Evolutionary conservation across 805 yeast species (phyloP), one percentile per base, ranked within the genome.

Genomic region (Candida tibetensis): DNA sequence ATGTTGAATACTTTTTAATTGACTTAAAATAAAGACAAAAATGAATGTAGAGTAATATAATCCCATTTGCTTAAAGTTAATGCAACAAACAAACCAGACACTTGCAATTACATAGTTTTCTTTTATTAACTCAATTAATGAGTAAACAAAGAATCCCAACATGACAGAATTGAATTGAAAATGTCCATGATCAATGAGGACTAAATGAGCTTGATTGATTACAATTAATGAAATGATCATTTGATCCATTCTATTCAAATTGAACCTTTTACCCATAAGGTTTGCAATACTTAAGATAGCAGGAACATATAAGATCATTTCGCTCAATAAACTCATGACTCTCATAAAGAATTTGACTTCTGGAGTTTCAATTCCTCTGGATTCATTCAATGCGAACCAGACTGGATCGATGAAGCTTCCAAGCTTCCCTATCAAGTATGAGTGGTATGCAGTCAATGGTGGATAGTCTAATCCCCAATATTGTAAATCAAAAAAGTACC

Each of bases 381-480:
- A 87, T 0, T 51, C 28, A 43, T 79, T 79, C 23, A 91, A 62
- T 3, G 69, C 79, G 60, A 93, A 89, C 98, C 98, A 93, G 0
- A 59, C 46, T 0, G 79, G 69, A 46, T 85, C 74, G 23, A 87
- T 62, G 29, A 78, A 56, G 1, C 69, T 52, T 0, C 97, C 98
- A 13, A 91, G 50, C 36, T 69, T 68, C 0, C 98, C 99, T 32
- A 83, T 57, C 1, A 86, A 23, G 75, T 82, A 87, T 34, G 95
- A 88, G 56, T 93, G 98, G 58, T 76, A 90, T 0, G 98, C 99
- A 0, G 99, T 91, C 45, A 93, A 66, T 5, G 98, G 98, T 1
- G 99, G 99, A 59, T 93, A 93, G 60, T 93, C 99, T 25, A 93
- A 70, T 1, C 98, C 96, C 98, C 99, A 93, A 65, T 91, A 89